These are phyloP conservation scores for Acacia crassicarpa DNA, from an alignment of 306 rosid species.

Conservation along the genomic window DNA sequence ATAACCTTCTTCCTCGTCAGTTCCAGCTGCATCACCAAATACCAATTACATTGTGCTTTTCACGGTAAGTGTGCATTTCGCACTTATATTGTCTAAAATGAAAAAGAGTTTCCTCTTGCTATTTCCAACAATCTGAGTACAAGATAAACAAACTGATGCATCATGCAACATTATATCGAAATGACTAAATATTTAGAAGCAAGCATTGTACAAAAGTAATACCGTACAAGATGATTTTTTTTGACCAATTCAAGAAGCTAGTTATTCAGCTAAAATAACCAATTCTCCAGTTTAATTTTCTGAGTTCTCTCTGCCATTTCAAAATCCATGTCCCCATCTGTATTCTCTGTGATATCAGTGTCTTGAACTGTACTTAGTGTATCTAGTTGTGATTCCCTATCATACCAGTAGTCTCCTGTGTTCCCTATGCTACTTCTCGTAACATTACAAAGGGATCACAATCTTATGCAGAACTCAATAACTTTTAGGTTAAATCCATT, in stretches of 20 bases:
- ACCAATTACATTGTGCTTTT: constrained; percentile 8
- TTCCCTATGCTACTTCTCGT: background rate
- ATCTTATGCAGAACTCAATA: background rate
- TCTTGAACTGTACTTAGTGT: background rate
- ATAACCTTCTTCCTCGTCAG: constrained; percentile 57
- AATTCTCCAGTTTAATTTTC: background rate
- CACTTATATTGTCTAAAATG: background rate
- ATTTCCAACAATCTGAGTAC: constrained; percentile 9
- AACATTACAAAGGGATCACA: background rate
- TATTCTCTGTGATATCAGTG: background rate
- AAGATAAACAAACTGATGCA: background rate
- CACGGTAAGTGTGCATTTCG: background rate
- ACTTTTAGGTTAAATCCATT: background rate
- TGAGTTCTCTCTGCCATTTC: background rate
- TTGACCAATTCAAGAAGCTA: constrained; percentile 13
- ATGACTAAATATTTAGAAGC: background rate
- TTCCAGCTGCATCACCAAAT: constrained; percentile 53
- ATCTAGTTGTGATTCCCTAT: background rate
- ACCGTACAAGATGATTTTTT: background rate
- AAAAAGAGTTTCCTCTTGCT: background rate
- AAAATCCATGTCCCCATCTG: background rate
- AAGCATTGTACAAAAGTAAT: background rate
- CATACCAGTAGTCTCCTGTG: background rate
- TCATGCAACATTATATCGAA: background rate
- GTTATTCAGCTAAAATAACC: constrained; percentile 11